phyloP scores from a whole-genome alignment of 495 filamentous ascomycete species.

The Patellaria atrata region DNA sequence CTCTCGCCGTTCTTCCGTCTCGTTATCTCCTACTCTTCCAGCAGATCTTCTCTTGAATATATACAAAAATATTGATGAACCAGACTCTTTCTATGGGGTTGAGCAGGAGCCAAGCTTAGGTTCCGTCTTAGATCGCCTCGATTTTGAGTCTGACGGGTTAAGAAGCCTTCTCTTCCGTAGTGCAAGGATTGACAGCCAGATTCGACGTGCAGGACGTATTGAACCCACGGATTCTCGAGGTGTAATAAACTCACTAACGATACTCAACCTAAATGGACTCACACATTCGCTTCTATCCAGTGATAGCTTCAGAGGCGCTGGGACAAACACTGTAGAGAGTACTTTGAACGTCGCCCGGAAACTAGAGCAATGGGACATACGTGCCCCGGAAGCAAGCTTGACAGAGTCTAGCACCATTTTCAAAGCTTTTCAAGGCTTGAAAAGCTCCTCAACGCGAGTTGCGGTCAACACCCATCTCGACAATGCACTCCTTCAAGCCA shows the following conservation, averaged over 20 bases:
- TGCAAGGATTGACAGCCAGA: constrained; percentile 78
- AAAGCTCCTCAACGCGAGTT: constrained; percentile 43
- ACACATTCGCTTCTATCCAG: constrained; percentile 57
- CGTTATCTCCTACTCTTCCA: constrained; percentile 38
- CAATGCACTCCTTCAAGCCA: constrained; percentile 46
- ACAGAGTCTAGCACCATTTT: constrained; percentile 59
- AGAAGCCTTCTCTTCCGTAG: constrained; percentile 85
- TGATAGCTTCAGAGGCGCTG: constrained; percentile 32
- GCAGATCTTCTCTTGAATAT: constrained; percentile 59
- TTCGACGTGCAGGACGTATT: constrained; percentile 36
- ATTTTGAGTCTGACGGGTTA: constrained; percentile 76
- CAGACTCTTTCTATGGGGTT: constrained; percentile 92
- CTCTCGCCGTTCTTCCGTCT: constrained; percentile 50
- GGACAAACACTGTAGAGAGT: constrained; percentile 41
- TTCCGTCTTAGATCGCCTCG: constrained; percentile 67
- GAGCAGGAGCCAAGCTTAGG: constrained; percentile 58
- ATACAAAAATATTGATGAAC: constrained; percentile 84
- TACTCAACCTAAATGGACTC: constrained; percentile 54
- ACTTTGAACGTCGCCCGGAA: constrained; percentile 72
- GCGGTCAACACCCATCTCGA: constrained; percentile 42
- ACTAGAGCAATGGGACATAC: constrained; percentile 86
- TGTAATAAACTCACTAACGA: constrained; percentile 48
- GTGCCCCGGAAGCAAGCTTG: constrained; percentile 45
- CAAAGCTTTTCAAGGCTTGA: constrained; percentile 62
- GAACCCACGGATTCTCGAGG: constrained; percentile 28